Conservation (phyloP, 305 asterid genomes). For the Rubia occidens region DNA sequence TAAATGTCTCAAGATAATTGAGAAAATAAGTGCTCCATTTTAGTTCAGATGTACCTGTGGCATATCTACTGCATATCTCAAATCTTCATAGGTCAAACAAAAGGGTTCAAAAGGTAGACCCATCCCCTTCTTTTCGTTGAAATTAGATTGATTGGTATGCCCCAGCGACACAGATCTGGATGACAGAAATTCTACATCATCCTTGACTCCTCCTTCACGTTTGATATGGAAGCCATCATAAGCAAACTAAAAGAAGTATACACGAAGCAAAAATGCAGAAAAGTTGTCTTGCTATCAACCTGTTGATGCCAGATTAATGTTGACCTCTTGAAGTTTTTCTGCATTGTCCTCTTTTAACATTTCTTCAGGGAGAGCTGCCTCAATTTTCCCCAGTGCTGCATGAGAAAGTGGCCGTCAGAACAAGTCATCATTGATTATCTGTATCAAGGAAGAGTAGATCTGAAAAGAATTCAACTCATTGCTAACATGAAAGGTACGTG, state of each 20-base stretch:
- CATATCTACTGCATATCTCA: constrained; percentile 82
- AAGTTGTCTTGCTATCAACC: constrained; percentile 18
- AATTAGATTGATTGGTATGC: constrained; percentile 26
- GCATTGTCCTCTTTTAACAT: constrained; percentile 35
- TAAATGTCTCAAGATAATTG: background rate
- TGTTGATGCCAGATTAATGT: constrained; percentile 4
- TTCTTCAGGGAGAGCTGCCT: constrained; percentile 54
- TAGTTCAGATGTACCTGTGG: constrained; percentile 46
- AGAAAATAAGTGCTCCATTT: background rate
- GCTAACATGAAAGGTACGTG: constrained; percentile 75
- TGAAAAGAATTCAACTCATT: background rate
- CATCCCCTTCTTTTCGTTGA: constrained; percentile 63
- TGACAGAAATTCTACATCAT: constrained; percentile 31
- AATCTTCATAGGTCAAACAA: constrained; percentile 62
- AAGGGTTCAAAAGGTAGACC: constrained; percentile 84
- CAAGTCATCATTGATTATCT: constrained; percentile 3
- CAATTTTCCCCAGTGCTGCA: constrained; percentile 72
- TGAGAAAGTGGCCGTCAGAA: background rate
- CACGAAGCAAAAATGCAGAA: background rate
- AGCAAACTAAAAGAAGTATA: background rate
- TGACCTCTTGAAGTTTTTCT: constrained; percentile 28
- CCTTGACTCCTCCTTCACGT: constrained; percentile 27
- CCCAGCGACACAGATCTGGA: constrained; percentile 43
- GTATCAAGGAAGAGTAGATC: background rate
- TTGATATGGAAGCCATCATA: background rate